Evolutionary conservation across 805 yeast genomes (phyloP).

Genomic region (Spathaspora hagerdaliae): DNA sequence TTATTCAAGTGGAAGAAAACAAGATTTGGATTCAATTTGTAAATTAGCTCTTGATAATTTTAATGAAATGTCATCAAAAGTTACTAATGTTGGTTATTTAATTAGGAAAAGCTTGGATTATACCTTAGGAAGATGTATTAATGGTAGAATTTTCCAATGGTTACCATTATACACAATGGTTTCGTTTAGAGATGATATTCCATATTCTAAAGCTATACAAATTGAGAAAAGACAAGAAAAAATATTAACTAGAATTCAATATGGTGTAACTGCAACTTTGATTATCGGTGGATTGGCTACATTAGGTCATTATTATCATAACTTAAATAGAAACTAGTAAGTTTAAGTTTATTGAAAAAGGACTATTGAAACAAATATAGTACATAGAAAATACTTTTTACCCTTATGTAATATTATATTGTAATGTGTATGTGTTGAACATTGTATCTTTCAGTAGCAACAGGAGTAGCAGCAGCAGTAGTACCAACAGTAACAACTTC

Average conservation of each 20-base stretch:
- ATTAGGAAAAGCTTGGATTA: slow-evolving; percentile 68
- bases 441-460: no score
- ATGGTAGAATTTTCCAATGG: slow-evolving; percentile 53
- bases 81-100: slow-evolving; percentile 55
- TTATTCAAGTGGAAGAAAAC: slow-evolving; percentile 54
- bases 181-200: slow-evolving; percentile 78
- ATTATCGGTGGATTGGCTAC: slow-evolving; percentile 3
- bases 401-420: no score
- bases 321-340: background rate
- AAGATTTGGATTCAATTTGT: slow-evolving; percentile 72
- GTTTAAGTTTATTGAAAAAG: no score
- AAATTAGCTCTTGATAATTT: slow-evolving; percentile 78
- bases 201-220: slow-evolving; percentile 65
- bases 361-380: no score
- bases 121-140: slow-evolving; percentile 52
- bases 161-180: slow-evolving; percentile 90
- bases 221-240: slow-evolving; percentile 51
- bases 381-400: no score
- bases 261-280: slow-evolving; percentile 9
- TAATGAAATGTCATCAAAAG: slow-evolving; percentile 82
- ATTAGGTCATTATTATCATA: background rate
- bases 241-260: slow-evolving; percentile 38
- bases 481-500: no score
- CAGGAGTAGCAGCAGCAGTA: no score
- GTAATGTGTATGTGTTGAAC: no score